Percentiles rank a stretch among this genome's conserved stretches.
Conservation (phyloP, 1,139 yeast species). For the Torulaspora globosa region DNA sequence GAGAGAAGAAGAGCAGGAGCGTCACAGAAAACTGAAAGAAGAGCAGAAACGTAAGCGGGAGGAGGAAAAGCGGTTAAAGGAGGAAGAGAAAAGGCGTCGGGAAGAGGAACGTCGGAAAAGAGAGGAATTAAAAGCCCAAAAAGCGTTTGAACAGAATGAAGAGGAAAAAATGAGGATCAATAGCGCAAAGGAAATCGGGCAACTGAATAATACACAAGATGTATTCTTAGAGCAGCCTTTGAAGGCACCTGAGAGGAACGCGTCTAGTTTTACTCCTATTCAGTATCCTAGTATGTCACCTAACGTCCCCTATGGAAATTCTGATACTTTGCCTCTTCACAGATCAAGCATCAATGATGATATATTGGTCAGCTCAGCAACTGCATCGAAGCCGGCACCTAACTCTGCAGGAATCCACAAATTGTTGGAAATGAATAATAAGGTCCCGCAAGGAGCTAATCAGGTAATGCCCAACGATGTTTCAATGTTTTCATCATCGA, state of each 20-base stretch:
- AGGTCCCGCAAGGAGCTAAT: constrained; percentile 1
- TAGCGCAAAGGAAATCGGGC: constrained; percentile 21
- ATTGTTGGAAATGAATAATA: constrained; percentile 14
- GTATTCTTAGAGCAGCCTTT: background rate
- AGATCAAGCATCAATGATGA: constrained; percentile 24
- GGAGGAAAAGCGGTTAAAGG: constrained; percentile 42
- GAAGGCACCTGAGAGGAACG: background rate
- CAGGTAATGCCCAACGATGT: constrained; percentile 6
- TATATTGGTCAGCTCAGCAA: constrained; percentile 30
- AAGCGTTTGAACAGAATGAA: constrained; percentile 31
- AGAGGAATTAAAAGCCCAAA: constrained; percentile 20
- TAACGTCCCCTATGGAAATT: constrained; percentile 10
- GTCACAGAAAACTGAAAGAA: constrained; percentile 40
- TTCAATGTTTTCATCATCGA: constrained; percentile 6
- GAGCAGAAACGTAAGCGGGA: constrained; percentile 41
- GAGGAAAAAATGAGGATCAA: constrained; percentile 31
- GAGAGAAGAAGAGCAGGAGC: constrained; percentile 40
- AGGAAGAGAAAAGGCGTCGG: constrained; percentile 43
- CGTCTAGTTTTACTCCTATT: background rate
- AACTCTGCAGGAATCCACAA: constrained; percentile 21
- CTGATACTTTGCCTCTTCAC: constrained; percentile 7
- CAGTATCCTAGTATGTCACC: constrained; percentile 7
- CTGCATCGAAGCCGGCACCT: constrained; percentile 22
- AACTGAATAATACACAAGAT: constrained; percentile 10
- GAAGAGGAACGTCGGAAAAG: constrained; percentile 41